These are phyloP conservation scores for Eruca vesicaria DNA, from an alignment of 441 rosid species.

Conservation along the genomic window DNA sequence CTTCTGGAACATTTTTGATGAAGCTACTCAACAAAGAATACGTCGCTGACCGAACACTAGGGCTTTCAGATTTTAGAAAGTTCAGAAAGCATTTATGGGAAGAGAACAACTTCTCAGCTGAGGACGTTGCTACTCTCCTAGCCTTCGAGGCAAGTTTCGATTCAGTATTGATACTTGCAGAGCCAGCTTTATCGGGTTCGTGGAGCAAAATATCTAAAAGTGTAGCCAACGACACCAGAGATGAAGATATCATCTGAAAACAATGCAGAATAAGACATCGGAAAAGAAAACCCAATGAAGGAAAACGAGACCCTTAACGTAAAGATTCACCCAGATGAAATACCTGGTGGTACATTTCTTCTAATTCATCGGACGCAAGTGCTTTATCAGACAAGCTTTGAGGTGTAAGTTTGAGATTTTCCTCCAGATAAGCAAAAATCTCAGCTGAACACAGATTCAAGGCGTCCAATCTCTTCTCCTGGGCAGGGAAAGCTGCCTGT, in stretches of 20 bases:
- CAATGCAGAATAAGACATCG: slow-evolving; percentile 28
- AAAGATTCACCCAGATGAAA: slow-evolving; percentile 8
- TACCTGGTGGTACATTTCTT: slow-evolving; percentile 97
- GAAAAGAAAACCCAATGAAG: slow-evolving; percentile 5
- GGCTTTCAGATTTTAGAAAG: slow-evolving; percentile 69
- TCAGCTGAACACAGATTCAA: slow-evolving; percentile 72
- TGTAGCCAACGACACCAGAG: slow-evolving; percentile 84
- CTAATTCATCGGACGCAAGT: slow-evolving; percentile 78
- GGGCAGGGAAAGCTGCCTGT: slow-evolving; percentile 95
- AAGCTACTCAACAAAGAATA: slow-evolving; percentile 69
- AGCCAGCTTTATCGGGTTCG: slow-evolving; percentile 56
- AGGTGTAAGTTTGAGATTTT: slow-evolving; percentile 87
- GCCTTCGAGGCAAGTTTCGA: slow-evolving; percentile 80
- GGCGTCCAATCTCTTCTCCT: slow-evolving; percentile 92
- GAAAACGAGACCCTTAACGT: slow-evolving; percentile 10
- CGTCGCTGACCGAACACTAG: slow-evolving; percentile 80
- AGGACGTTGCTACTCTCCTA: slow-evolving; percentile 61
- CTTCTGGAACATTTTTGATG: slow-evolving; percentile 72
- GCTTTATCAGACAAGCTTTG: slow-evolving; percentile 81
- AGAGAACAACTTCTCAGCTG: slow-evolving; percentile 76
- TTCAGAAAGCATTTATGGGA: slow-evolving; percentile 69
- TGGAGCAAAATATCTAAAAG: slow-evolving; percentile 77
- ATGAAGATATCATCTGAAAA: slow-evolving; percentile 78
- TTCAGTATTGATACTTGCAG: slow-evolving; percentile 55
- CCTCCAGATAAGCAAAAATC: slow-evolving; percentile 82